Conservation (phyloP, 176 grass and related monocot species). For the Bromus sterilis region DNA sequence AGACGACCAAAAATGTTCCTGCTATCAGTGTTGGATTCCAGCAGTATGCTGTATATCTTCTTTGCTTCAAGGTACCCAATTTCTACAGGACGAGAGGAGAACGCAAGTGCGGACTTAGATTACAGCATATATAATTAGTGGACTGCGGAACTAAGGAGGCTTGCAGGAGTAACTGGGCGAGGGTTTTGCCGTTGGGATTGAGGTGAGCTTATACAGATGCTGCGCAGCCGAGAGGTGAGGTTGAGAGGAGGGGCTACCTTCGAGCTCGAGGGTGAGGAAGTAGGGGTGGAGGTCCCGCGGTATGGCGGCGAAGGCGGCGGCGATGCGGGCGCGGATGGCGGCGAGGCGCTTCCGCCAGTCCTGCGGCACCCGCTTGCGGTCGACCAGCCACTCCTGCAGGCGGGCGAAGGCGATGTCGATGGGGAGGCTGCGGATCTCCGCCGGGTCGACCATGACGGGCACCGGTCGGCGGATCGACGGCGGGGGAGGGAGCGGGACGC, state of each 20-base stretch:
- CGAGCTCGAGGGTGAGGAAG: conserved; percentile 53
- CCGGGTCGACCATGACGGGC: conserved; percentile 52
- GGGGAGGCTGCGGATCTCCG: conserved; percentile 68
- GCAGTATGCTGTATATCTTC: conserved; percentile 68
- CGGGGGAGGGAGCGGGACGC: background rate
- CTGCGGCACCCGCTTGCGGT: conserved; percentile 83
- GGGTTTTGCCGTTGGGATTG: background rate
- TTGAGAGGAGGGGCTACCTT: conserved; percentile 34
- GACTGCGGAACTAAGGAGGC: background rate
- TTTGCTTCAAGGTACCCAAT: conserved; percentile 79
- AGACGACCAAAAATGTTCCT: conserved; percentile 95
- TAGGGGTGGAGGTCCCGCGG: conserved; percentile 71
- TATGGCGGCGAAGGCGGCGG: conserved; percentile 47
- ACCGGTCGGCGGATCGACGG: background rate
- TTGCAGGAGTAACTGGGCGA: background rate
- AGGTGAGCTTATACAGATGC: background rate
- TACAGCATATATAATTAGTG: background rate
- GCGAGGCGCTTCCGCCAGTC: conserved; percentile 87
- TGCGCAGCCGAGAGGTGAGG: background rate
- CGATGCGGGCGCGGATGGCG: conserved; percentile 47
- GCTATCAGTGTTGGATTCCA: conserved; percentile 68
- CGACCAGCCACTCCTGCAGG: conserved; percentile 97
- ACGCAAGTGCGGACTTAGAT: background rate
- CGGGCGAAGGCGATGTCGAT: conserved; percentile 87
- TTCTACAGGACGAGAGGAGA: conserved; percentile 23